Conservation (phyloP, 176 grass and related monocot species). For the Carex littledalei region DNA sequence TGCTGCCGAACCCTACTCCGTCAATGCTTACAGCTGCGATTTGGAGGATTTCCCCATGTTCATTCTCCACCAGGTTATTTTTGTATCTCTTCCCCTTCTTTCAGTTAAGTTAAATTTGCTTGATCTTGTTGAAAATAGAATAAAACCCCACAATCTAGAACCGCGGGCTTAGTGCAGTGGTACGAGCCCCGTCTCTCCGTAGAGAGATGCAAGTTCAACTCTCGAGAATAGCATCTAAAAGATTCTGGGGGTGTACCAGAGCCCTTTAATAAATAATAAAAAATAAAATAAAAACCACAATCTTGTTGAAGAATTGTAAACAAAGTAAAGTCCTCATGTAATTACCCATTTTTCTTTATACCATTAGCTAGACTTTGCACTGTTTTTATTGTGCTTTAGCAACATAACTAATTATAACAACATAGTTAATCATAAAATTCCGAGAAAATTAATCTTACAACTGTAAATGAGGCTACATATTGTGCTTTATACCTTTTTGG, state of each 20-base stretch:
- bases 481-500: too few species aligned
- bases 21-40: slow-evolving; percentile 78
- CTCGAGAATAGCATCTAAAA: too few species aligned
- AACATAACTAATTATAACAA: background rate
- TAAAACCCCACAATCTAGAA: background rate
- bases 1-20: slow-evolving; percentile 27
- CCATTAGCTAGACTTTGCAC: background rate
- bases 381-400: background rate
- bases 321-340: background rate
- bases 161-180: too few species aligned
- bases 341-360: background rate
- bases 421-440: background rate
- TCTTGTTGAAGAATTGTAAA: slow-evolving; percentile 5
- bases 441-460: background rate
- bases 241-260: too few species aligned
- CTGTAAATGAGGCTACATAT: background rate
- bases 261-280: background rate
- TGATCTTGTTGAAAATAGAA: slow-evolving; percentile 3
- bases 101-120: background rate
- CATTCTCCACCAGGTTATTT: slow-evolving; percentile 82
- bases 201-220: too few species aligned
- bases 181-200: too few species aligned
- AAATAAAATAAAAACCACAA: background rate
- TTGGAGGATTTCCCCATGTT: slow-evolving; percentile 89
- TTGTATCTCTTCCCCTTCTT: background rate